Conservation (phyloP, 169 alveolate genomes). For the Toxoplasma gondii region DNA sequence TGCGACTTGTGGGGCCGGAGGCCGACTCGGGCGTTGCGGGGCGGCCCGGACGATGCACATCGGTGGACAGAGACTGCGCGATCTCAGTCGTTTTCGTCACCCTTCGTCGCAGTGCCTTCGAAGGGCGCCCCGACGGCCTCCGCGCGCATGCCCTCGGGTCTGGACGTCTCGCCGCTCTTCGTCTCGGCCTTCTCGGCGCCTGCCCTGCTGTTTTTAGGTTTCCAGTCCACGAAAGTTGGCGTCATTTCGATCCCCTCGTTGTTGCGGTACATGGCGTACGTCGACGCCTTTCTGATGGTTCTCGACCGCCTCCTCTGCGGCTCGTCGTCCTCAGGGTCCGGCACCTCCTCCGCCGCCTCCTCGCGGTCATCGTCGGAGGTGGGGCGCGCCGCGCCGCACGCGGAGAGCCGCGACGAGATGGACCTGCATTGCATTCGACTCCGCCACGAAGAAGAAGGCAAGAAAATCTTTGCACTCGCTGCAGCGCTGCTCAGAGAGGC, state of each 20-base stretch:
- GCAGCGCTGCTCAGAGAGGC: background rate
- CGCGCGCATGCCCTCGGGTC: background rate
- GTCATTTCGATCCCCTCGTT: slow-evolving; percentile 46
- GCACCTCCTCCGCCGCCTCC: slow-evolving; percentile 5
- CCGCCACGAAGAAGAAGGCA: background rate
- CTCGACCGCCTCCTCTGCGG: background rate
- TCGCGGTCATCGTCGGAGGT: background rate
- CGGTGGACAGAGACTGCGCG: background rate
- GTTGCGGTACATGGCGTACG: slow-evolving; percentile 48
- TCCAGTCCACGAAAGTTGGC: slow-evolving; percentile 69
- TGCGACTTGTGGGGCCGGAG: slow-evolving; percentile 9
- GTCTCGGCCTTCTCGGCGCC: background rate
- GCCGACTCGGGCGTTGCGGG: background rate
- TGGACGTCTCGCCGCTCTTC: background rate
- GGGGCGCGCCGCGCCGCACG: background rate
- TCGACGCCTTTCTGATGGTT: background rate
- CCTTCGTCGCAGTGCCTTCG: background rate
- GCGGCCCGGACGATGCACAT: background rate
- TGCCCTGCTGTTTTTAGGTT: slow-evolving; percentile 40
- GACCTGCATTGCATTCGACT: background rate
- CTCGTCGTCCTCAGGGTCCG: background rate
- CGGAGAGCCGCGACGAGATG: background rate
- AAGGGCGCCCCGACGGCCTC: background rate
- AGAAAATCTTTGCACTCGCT: background rate
- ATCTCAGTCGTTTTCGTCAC: background rate